phyloP scores from a whole-genome alignment of 306 rosid species.

The Prunus davidiana region DNA sequence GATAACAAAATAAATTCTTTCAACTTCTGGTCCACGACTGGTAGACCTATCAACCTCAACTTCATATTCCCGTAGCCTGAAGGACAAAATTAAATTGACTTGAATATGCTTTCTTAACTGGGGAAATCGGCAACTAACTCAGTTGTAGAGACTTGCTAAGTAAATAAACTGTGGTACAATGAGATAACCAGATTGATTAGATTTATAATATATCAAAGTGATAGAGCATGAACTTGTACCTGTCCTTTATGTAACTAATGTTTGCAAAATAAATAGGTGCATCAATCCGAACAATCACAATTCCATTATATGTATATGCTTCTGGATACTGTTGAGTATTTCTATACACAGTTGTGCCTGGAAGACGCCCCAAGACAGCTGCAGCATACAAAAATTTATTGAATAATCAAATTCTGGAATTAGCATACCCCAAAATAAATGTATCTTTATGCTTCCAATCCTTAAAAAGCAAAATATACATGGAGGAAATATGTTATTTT shows the following conservation, averaged over 20 bases:
- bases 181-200: neutral
- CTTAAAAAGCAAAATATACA: neutral
- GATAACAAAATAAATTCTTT: conserved; percentile 82
- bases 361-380: conserved; percentile 99
- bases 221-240: conserved; percentile 39
- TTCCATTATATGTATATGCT: conserved; percentile 92
- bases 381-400: conserved; percentile 35
- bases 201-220: neutral
- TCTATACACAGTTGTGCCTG: conserved; percentile 94
- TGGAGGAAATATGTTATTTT: neutral
- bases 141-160: neutral
- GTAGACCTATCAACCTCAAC: conserved; percentile 59
- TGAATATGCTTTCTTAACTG: conserved; percentile 10
- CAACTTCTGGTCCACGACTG: conserved; percentile 87
- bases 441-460: conserved; percentile 1
- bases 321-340: conserved; percentile 86
- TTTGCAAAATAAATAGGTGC: conserved; percentile 96
- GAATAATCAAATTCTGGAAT: conserved; percentile 3
- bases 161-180: neutral
- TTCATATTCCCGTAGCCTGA: conserved; percentile 93
- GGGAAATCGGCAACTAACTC: conserved; percentile 20
- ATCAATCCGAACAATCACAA: conserved; percentile 91
- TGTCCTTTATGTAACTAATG: conserved; percentile 85
- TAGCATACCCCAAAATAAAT: neutral
- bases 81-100: conserved; percentile 24